Evolutionary conservation across 306 rosid species (phyloP).

Genomic region (Rosa chinensis): DNA sequence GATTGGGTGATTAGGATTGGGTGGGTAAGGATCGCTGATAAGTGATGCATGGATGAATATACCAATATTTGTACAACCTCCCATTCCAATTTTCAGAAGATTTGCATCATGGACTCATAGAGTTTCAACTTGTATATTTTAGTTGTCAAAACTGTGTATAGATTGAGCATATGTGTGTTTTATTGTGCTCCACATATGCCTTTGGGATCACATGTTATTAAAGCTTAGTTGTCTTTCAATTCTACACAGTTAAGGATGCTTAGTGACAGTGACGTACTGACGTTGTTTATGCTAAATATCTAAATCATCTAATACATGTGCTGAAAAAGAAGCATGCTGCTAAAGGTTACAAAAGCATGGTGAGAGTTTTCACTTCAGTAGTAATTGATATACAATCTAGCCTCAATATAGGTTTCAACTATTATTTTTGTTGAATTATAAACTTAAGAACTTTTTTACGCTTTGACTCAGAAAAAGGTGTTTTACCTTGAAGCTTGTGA

Average conservation of each 20-base stretch:
- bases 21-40: no score
- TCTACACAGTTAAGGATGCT: conserved; percentile 46
- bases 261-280: accelerated
- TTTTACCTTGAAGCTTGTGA: conserved; percentile 80
- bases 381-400: background rate
- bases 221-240: no score
- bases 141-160: no score
- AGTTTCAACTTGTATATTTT: no score
- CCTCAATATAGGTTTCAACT: background rate
- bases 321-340: conserved; percentile 52
- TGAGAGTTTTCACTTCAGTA: conserved; percentile 4
- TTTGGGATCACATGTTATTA: no score
- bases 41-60: no score
- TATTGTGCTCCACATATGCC: no score
- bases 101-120: no score
- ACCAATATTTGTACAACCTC: no score
- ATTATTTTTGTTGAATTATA: background rate
- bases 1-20: no score
- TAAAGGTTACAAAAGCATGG: conserved; percentile 52
- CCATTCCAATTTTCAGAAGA: no score
- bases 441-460: background rate
- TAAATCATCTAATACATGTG: conserved; percentile 36
- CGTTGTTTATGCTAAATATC: conserved; percentile 28
- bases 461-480: background rate
- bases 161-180: no score